Evolutionary conservation across 1,284 basidiomycete genomes (phyloP), one percentile per base, ranked within the genome.

Genomic region (Amylostereum areolatum): DNA sequence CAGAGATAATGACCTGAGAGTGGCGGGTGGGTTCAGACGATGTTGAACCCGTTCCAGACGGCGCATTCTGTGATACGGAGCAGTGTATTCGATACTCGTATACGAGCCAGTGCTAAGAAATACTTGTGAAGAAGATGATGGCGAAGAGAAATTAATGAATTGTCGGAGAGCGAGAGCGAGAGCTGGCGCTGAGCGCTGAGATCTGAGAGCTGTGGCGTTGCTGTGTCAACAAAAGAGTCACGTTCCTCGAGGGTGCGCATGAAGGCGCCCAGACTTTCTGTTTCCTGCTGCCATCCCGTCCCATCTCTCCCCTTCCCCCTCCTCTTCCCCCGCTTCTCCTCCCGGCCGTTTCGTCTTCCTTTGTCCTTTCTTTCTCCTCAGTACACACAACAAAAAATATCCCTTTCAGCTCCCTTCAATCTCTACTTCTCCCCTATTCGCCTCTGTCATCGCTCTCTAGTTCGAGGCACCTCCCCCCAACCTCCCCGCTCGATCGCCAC

Each of bases 11-110:
- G 18, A 36, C 30, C 24, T 7, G 31, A 25, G 36, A 36, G 18
- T 34, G 24, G n/a, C 29, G 29, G 31, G 18, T 29, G 25, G 12
- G 27, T 28, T 25, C 68, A 97, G 94, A 84, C 88, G 55, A 77
- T 83, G 71, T 58, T 96, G 67, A 97, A 94, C 61, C 94, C 94
- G 8, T 97, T 97, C 69, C 89, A 96, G 62, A 92, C 88, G 12
- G 85, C 89, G 41, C 92, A 96, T 63, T 88, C 83, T 41, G 70
- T 77, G 32, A 92, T 97, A 57, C 78, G 81, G 51, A 93, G 89
- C 62, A 63, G 68, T 7, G 77, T 83, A 11, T 97, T 97, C 69
- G 93, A 97, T 62, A 71, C 73, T 3, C 77, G 89, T 43, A 85
- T 97, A 2, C 75, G 89, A 55, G 81, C 84, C n/a, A 89, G 85